phyloP scores from a whole-genome alignment of 2,329 filamentous ascomycete species.

The Cladobotryum protrusum region DNA sequence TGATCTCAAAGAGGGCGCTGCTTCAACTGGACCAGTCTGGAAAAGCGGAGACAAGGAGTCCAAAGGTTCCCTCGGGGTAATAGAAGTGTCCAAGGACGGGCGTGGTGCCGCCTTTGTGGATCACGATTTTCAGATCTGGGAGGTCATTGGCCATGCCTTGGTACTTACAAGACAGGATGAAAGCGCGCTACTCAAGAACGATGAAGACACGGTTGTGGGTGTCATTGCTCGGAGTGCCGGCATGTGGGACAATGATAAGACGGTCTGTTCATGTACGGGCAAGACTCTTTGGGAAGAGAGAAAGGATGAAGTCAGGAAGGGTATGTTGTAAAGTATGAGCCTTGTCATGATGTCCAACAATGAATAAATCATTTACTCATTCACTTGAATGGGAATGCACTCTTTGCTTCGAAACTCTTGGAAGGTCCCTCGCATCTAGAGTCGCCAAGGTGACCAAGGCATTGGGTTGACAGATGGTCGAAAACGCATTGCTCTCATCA shows the following conservation, averaged over 20 bases:
- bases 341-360: not conserved
- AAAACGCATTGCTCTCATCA: too few relatives aligned
- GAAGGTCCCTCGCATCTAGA: too few relatives aligned
- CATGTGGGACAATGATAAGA: constrained; percentile 99
- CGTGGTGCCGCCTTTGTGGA: constrained; percentile 77
- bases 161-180: constrained; percentile 67
- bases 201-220: constrained; percentile 80
- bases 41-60: constrained; percentile 41
- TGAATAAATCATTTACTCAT: not conserved
- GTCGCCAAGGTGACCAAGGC: too few relatives aligned
- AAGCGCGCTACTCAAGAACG: constrained; percentile 55
- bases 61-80: constrained; percentile 58
- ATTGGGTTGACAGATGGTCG: too few relatives aligned
- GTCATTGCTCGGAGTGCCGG: constrained; percentile 93
- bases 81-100: constrained; percentile 70
- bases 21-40: constrained; percentile 81
- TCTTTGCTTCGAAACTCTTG: too few relatives aligned
- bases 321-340: constrained; percentile 65
- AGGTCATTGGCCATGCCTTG: constrained; percentile 90
- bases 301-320: constrained; percentile 78
- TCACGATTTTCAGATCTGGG: constrained; percentile 81
- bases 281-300: constrained; percentile 99
- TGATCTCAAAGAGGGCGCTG: constrained; percentile 77
- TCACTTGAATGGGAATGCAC: too few relatives aligned
- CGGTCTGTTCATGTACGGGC: constrained; percentile 92